Evolutionary conservation across 495 filamentous ascomycete species (phyloP).

Genomic region (Penicillium salamii): DNA sequence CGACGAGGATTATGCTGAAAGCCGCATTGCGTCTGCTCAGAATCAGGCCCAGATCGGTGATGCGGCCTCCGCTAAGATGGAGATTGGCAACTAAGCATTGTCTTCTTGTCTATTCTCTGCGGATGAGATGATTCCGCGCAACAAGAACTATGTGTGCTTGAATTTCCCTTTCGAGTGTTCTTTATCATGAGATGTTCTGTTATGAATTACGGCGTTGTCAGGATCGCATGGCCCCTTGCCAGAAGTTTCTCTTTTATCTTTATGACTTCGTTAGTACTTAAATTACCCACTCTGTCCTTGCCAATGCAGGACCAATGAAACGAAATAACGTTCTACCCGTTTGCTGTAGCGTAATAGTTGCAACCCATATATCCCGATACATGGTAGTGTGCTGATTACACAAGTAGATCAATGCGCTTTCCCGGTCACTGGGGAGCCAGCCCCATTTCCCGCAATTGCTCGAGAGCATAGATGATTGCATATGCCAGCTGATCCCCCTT

Average conservation of each 20-base stretch:
- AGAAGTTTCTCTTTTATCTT: conserved; percentile 21
- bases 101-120: conserved; percentile 6
- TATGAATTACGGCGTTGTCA: conserved; percentile 28
- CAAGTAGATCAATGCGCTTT: background rate
- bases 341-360: background rate
- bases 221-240: conserved; percentile 17
- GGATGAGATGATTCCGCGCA: conserved; percentile 32
- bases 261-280: conserved; percentile 25
- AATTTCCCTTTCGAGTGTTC: too few relatives aligned
- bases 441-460: conserved; percentile 29
- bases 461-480: conserved; percentile 32
- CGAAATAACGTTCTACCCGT: conserved; percentile 2
- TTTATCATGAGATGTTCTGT: conserved; percentile 15
- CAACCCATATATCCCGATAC: background rate
- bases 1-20: conserved; percentile 30
- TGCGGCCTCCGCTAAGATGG: conserved; percentile 43
- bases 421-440: conserved; percentile 9
- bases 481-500: conserved; percentile 50
- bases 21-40: conserved; percentile 13
- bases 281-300: conserved; percentile 8
- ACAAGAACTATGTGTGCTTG: conserved; percentile 23
- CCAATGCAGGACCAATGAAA: conserved; percentile 11
- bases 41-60: conserved; percentile 35
- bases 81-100: conserved; percentile 34
- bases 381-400: too few relatives aligned